phyloP scores from a whole-genome alignment of 805 yeast genomes.

The Yarrowia sp. region DNA sequence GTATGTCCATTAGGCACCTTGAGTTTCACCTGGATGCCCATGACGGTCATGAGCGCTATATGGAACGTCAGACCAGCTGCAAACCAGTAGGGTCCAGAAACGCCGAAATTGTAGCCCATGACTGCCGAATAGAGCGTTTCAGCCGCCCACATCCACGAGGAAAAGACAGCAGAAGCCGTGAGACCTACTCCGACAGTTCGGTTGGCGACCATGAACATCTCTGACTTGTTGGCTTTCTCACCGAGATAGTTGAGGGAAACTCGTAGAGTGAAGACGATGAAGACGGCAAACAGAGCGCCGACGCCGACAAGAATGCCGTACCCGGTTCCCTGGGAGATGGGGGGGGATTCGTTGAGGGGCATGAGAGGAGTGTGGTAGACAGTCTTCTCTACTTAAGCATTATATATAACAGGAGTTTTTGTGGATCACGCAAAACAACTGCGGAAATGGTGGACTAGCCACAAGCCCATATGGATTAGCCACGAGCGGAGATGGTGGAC shows the following conservation, averaged over 20 bases:
- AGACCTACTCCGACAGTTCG: slow-evolving; percentile 55
- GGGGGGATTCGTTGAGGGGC: slow-evolving; percentile 21
- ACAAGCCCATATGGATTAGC: too few species aligned
- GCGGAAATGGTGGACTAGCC: too few species aligned
- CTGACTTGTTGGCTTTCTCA: slow-evolving; percentile 44
- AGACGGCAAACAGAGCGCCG: slow-evolving; percentile 65
- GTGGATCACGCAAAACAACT: too few species aligned
- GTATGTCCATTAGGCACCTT: slow-evolving; percentile 87
- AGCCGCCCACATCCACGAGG: slow-evolving; percentile 60
- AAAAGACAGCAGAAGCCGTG: slow-evolving; percentile 55
- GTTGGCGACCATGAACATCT: slow-evolving; percentile 51
- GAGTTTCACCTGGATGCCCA: slow-evolving; percentile 79
- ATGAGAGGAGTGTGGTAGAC: background rate
- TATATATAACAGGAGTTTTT: too few species aligned
- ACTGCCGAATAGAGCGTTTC: slow-evolving; percentile 52
- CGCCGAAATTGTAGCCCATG: slow-evolving; percentile 55
- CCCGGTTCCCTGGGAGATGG: slow-evolving; percentile 62
- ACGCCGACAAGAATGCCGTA: slow-evolving; percentile 83
- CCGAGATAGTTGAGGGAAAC: slow-evolving; percentile 41
- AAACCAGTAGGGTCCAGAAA: slow-evolving; percentile 69
- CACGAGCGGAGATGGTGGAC: too few species aligned
- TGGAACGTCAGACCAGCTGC: slow-evolving; percentile 84
- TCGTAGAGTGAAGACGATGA: slow-evolving; percentile 47
- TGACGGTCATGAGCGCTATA: slow-evolving; percentile 72
- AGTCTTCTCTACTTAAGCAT: too few species aligned